These are phyloP conservation scores for Collariella sp. DNA, from an alignment of 495 filamentous ascomycete species.

Conservation along the genomic window DNA sequence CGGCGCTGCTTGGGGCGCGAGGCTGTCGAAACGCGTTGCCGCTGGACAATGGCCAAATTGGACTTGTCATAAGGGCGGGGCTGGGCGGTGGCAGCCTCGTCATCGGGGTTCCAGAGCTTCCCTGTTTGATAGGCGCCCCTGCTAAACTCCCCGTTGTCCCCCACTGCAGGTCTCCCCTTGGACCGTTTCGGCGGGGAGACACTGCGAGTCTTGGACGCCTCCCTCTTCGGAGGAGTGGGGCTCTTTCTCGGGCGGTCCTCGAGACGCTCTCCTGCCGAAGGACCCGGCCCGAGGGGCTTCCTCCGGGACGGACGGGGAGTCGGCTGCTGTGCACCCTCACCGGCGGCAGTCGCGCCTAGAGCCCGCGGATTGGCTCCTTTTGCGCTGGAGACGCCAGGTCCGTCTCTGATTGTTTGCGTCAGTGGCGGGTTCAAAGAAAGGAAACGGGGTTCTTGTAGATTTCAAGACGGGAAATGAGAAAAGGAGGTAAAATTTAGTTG, in stretches of 20 bases:
- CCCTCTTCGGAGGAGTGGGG: conserved; percentile 14
- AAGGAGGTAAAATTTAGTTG: too few species aligned
- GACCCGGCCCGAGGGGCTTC: conserved; percentile 1
- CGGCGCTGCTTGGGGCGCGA: conserved; percentile 8
- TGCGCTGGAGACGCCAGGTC: background rate
- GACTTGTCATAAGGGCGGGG: conserved; percentile 16
- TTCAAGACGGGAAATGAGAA: too few species aligned
- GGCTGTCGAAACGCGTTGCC: conserved; percentile 9
- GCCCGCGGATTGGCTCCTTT: background rate
- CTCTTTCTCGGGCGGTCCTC: background rate
- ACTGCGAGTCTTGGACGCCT: conserved; percentile 12
- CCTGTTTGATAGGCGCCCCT: conserved; percentile 25
- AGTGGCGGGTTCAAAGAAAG: background rate
- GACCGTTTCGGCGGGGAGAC: conserved; percentile 16
- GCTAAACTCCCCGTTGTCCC: conserved; percentile 24
- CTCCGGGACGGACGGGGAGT: background rate
- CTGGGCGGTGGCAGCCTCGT: conserved; percentile 15
- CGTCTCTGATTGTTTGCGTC: background rate
- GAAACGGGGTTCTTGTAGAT: too few species aligned
- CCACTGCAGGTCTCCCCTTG: conserved; percentile 9
- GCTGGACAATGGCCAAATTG: conserved; percentile 20
- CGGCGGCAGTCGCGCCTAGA: background rate
- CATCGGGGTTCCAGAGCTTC: conserved; percentile 31
- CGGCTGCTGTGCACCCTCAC: conserved; percentile 1
- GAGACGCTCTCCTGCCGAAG: background rate